These are phyloP conservation scores for Syncephalastrum sp. DNA, from an alignment of 371 early-diverging fungal genomes.

Conservation along the genomic window DNA sequence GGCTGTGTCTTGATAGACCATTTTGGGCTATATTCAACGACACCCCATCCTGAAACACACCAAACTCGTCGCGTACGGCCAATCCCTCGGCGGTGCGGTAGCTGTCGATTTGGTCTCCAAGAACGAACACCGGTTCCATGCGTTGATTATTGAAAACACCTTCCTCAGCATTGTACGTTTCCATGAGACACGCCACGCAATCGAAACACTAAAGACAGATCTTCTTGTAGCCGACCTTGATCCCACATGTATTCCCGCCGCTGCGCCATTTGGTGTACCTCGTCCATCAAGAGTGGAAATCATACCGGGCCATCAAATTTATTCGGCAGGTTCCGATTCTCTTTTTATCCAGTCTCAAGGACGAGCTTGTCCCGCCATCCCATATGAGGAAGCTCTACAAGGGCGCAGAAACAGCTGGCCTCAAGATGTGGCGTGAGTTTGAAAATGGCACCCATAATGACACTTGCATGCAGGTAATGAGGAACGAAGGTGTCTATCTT, in stretches of 20 bases:
- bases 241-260: constrained; percentile 84
- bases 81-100: constrained; percentile 96
- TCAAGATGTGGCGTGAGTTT: constrained; percentile 67
- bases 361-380: constrained; percentile 85
- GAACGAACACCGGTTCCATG: constrained; percentile 75
- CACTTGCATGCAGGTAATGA: constrained; percentile 65
- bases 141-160: constrained; percentile 92
- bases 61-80: constrained; percentile 87
- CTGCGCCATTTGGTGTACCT: constrained; percentile 72
- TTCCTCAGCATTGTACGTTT: constrained; percentile 80
- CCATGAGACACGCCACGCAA: not conserved
- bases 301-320: constrained; percentile 68
- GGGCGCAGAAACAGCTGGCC: constrained; percentile 56
- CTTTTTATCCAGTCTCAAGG: constrained; percentile 79
- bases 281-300: constrained; percentile 90
- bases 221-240: constrained; percentile 69
- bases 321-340: constrained; percentile 76
- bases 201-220: not conserved
- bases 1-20: constrained; percentile 51
- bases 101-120: constrained; percentile 80
- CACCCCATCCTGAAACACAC: constrained; percentile 75
- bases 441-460: constrained; percentile 91
- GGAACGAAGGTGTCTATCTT: not conserved
- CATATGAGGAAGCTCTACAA: constrained; percentile 85
- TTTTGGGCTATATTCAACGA: constrained; percentile 76